These are phyloP conservation scores for Pulveroboletus ravenelii DNA, from an alignment of 768 basidiomycete species.

Conservation along the genomic window DNA sequence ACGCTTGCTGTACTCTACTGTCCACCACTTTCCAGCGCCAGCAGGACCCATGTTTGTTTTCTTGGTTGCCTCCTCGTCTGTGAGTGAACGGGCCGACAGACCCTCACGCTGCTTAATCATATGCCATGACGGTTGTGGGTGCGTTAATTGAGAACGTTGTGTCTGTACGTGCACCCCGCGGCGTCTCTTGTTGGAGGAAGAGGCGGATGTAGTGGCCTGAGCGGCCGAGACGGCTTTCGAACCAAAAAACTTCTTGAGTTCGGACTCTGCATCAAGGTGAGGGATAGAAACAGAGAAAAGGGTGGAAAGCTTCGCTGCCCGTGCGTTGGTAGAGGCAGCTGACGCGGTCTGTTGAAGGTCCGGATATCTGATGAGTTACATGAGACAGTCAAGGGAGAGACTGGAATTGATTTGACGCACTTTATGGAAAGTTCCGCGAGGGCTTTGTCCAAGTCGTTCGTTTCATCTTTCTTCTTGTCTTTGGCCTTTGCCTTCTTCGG, in stretches of 20 bases:
- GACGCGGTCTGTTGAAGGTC: constrained; percentile 39
- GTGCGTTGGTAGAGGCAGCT: constrained; percentile 24
- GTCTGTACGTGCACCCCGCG: constrained; percentile 33
- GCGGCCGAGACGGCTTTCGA: constrained; percentile 76
- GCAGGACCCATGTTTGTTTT: constrained; percentile 40
- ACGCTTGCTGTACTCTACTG: constrained; percentile 77
- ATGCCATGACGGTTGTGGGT: constrained; percentile 74
- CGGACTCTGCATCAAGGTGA: constrained; percentile 83
- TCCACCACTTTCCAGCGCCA: constrained; percentile 79
- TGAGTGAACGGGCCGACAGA: constrained; percentile 56
- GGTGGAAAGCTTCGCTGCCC: constrained; percentile 37
- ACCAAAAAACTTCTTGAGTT: constrained; percentile 93
- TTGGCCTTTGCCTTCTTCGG: constrained; percentile 61
- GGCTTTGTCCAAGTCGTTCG: constrained; percentile 80
- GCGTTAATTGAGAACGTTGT: constrained; percentile 68
- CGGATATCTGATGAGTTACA: constrained; percentile 40
- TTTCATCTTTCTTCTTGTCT: constrained; percentile 54
- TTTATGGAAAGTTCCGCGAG: constrained; percentile 80
- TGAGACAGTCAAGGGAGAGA: not conserved
- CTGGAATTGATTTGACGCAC: constrained; percentile 34
- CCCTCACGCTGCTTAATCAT: constrained; percentile 67
- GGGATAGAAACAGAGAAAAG: constrained; percentile 77
- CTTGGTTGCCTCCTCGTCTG: constrained; percentile 46
- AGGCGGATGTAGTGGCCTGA: constrained; percentile 35
- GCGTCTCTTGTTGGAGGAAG: constrained; percentile 35